Evolutionary conservation across 2,329 filamentous ascomycete genomes (phyloP).

Genomic region (Clarireedia paspali): DNA sequence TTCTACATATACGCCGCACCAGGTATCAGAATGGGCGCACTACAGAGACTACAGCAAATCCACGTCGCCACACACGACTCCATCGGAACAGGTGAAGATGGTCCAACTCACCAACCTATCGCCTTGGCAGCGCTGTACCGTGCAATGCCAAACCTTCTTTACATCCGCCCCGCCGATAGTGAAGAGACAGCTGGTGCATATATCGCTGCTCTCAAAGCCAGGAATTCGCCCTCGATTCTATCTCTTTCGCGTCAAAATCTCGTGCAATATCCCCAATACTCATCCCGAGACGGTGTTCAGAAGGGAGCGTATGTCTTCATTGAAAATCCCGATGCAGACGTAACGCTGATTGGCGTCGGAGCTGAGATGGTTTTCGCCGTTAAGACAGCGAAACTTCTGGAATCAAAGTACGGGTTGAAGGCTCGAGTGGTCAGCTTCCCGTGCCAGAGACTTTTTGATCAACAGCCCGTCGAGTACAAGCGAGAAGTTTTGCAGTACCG

Average conservation of each 20-base stretch:
- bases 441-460: constrained; percentile 37
- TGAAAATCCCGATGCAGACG: neutral
- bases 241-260: neutral
- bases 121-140: constrained; percentile 49
- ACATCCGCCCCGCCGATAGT: constrained; percentile 51
- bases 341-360: neutral
- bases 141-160: constrained; percentile 54
- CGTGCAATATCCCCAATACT: neutral
- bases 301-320: neutral
- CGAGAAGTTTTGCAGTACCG: constrained; percentile 37
- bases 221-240: neutral
- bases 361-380: constrained; percentile 33
- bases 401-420: constrained; percentile 30
- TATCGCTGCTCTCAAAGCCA: constrained; percentile 25
- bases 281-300: neutral
- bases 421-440: constrained; percentile 38
- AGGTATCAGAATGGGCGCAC: constrained; percentile 52
- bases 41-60: constrained; percentile 47
- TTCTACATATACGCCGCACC: constrained; percentile 53
- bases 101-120: constrained; percentile 56
- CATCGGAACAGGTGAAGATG: constrained; percentile 52
- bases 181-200: constrained; percentile 52
- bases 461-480: constrained; percentile 37
- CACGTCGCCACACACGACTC: constrained; percentile 56
- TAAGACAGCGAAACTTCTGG: constrained; percentile 33